A percentile compares a stretch with the other conserved stretches of the same genome.
Evolutionary conservation across 768 basidiomycete genomes (phyloP).

Genomic region (Holtermannia corniformis): DNA sequence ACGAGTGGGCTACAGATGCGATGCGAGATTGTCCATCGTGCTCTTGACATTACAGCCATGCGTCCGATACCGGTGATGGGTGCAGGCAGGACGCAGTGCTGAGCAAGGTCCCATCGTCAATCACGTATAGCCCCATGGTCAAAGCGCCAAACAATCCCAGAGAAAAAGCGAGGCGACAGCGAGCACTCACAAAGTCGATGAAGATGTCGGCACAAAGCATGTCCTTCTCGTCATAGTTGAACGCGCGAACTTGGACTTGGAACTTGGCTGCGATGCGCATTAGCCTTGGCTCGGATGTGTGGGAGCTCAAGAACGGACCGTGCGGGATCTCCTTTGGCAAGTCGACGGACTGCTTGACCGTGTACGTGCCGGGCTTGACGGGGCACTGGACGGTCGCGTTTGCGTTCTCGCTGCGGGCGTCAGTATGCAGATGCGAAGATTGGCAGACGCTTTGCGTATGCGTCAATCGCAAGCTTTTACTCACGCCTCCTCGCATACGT

Average conservation of each 20-base stretch:
- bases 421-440: not conserved
- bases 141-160: not conserved
- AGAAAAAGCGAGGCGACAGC: not conserved
- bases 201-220: conserved; percentile 71
- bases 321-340: conserved; percentile 86
- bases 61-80: no score
- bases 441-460: not conserved
- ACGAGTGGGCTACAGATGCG: no score
- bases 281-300: not conserved
- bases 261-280: conserved; percentile 62
- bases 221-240: conserved; percentile 60
- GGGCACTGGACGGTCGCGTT: conserved; percentile 77
- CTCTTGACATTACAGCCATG: no score
- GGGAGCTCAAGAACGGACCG: conserved; percentile 42
- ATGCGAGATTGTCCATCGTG: no score
- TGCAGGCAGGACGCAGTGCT: no score
- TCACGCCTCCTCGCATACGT: conserved; percentile 89
- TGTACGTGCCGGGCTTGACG: conserved; percentile 59
- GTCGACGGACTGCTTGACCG: conserved; percentile 69
- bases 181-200: conserved; percentile 55
- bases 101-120: no score
- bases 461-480: conserved; percentile 38
- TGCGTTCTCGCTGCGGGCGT: conserved; percentile 54
- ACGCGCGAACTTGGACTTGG: conserved; percentile 57
- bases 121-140: no score